These are phyloP conservation scores for Rhododendron ovatum DNA, from an alignment of 148 eudicot genomes.

Conservation along the genomic window DNA sequence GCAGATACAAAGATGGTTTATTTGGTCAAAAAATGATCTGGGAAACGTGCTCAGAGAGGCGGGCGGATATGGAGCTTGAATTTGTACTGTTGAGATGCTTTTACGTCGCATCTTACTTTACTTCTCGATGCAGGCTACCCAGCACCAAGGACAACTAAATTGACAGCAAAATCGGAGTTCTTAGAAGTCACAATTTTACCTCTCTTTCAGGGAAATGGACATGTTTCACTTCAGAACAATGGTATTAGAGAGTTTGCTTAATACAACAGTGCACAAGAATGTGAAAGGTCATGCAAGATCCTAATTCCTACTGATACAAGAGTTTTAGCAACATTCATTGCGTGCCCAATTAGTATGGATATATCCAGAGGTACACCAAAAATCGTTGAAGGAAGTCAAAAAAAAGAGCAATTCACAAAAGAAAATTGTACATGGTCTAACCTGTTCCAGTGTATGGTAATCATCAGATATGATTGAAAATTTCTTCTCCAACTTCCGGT, in stretches of 20 bases:
- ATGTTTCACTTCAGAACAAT: background rate
- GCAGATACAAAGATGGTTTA: background rate
- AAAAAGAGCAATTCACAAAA: background rate
- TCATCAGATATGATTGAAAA: slow-evolving; percentile 30
- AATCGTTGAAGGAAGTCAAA: background rate
- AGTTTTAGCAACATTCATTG: background rate
- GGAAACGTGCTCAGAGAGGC: background rate
- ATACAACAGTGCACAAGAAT: background rate
- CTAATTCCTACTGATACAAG: background rate
- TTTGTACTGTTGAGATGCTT: background rate
- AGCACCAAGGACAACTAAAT: background rate
- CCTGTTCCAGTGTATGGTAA: slow-evolving; percentile 37
- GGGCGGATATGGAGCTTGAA: background rate
- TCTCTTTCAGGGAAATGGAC: background rate
- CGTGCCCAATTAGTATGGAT: background rate
- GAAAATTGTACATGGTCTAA: background rate
- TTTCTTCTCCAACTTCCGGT: slow-evolving; percentile 12
- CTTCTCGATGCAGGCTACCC: background rate
- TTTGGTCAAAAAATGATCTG: background rate
- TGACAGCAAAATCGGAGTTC: background rate
- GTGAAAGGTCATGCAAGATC: background rate
- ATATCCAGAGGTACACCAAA: background rate
- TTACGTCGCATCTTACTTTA: background rate
- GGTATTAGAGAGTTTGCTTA: background rate
- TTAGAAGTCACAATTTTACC: background rate